These are phyloP conservation scores for Fusarium irregulare DNA, from an alignment of 2,329 filamentous ascomycete species.

Conservation along the genomic window DNA sequence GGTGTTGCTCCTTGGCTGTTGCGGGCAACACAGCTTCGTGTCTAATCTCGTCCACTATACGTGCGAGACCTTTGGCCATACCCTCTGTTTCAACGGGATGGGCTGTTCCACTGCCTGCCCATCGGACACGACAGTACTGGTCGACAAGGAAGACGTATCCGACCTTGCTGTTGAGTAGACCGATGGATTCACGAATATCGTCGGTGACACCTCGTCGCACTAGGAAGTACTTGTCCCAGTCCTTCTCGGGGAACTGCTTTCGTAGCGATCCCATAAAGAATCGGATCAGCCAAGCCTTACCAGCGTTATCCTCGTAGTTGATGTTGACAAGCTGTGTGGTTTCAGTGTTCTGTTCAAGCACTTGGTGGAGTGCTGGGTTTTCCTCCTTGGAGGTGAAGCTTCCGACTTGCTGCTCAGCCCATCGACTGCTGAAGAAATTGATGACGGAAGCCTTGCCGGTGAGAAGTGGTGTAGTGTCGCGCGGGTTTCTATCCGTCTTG, in stretches of 20 bases:
- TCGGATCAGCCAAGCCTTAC: slow-evolving; percentile 71
- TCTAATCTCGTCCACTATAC: slow-evolving; percentile 69
- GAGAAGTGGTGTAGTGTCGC: slow-evolving; percentile 81
- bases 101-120: slow-evolving; percentile 85
- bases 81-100: slow-evolving; percentile 74
- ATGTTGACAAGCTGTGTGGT: slow-evolving; percentile 82
- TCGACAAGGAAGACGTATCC: slow-evolving; percentile 95
- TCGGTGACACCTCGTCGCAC: slow-evolving; percentile 69
- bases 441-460: slow-evolving; percentile 81
- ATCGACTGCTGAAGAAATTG: slow-evolving; percentile 81
- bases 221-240: slow-evolving; percentile 72
- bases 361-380: slow-evolving; percentile 76
- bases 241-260: slow-evolving; percentile 59
- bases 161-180: slow-evolving; percentile 87
- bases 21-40: slow-evolving; percentile 51
- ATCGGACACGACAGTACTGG: slow-evolving; percentile 86
- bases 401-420: slow-evolving; percentile 84
- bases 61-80: slow-evolving; percentile 71
- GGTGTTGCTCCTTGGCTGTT: slow-evolving; percentile 50
- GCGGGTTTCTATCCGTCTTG: slow-evolving; percentile 60
- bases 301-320: slow-evolving; percentile 85
- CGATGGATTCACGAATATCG: slow-evolving; percentile 71
- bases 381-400: slow-evolving; percentile 74
- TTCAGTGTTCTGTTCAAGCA: slow-evolving; percentile 65
- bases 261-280: slow-evolving; percentile 67